Percentiles rank a stretch among this genome's conserved stretches.
phyloP scores from a whole-genome alignment of 2,329 filamentous ascomycete species.

The Apiospora koreana region DNA sequence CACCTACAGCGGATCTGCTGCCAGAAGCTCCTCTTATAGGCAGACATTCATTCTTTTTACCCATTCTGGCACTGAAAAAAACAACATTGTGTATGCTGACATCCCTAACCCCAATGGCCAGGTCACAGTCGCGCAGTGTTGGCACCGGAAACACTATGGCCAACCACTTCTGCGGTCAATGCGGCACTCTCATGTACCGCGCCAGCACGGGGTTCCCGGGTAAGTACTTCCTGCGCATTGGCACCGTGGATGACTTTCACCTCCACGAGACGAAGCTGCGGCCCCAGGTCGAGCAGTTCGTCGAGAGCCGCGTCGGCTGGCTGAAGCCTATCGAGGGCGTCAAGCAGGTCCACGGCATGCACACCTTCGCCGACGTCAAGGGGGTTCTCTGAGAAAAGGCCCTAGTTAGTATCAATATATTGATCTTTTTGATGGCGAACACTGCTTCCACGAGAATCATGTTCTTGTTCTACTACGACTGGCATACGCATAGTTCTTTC shows the following conservation, averaged over 20 bases:
- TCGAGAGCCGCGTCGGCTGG: conserved; percentile 54
- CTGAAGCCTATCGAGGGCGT: conserved; percentile 38
- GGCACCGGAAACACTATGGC: conserved; percentile 53
- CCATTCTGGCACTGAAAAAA: too few relatives aligned
- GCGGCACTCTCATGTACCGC: conserved; percentile 63
- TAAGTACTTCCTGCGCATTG: conserved; percentile 52
- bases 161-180: conserved; percentile 61
- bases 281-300: conserved; percentile 54
- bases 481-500: too few relatives aligned
- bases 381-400: background rate
- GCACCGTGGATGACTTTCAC: conserved; percentile 63
- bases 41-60: too few relatives aligned
- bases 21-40: too few relatives aligned
- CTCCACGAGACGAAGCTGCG: conserved; percentile 58
- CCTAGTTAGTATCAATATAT: too few relatives aligned
- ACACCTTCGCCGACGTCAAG: background rate
- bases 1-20: background rate
- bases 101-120: background rate
- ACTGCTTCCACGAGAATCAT: too few relatives aligned
- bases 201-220: conserved; percentile 45
- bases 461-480: too few relatives aligned
- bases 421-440: too few relatives aligned
- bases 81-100: background rate
- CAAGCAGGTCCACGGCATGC: conserved; percentile 29
- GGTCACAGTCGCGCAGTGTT: conserved; percentile 46